Evolutionary conservation across 768 basidiomycete species (phyloP).

Genomic region (Naganishia vaughanmartiniae): DNA sequence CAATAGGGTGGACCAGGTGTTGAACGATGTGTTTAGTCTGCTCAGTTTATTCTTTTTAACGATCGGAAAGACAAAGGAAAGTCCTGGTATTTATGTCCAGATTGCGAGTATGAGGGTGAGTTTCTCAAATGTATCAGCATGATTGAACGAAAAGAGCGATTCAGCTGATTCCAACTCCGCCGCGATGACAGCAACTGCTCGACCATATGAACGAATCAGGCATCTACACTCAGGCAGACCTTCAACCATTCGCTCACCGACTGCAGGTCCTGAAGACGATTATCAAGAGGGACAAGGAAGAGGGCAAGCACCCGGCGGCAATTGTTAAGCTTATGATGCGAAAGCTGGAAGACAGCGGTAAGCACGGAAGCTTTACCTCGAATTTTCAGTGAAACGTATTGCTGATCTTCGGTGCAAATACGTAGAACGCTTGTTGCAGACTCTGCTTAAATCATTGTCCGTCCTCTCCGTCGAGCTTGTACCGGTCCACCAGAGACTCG

Average conservation of each 20-base stretch:
- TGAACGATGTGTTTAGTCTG: conserved; percentile 92
- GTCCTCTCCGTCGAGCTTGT: conserved; percentile 85
- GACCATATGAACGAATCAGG: conserved; percentile 94
- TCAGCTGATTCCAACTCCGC: neutral
- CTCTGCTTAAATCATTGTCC: conserved; percentile 78
- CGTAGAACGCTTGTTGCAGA: conserved; percentile 70
- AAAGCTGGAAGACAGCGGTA: conserved; percentile 88
- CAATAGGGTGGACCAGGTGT: conserved; percentile 89
- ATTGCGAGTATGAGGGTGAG: conserved; percentile 92
- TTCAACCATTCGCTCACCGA: conserved; percentile 79
- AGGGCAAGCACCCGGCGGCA: conserved; percentile 76
- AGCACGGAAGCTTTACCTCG: conserved; percentile 46
- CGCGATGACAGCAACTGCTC: conserved; percentile 71
- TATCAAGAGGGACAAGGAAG: conserved; percentile 74
- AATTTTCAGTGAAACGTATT: neutral
- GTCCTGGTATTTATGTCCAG: conserved; percentile 92
- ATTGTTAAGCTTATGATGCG: conserved; percentile 85
- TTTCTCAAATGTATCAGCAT: conserved; percentile 37
- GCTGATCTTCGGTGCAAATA: neutral
- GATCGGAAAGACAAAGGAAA: conserved; percentile 91
- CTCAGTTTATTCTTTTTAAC: conserved; percentile 96
- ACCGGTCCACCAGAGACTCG: conserved; percentile 83
- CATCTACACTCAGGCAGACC: conserved; percentile 86
- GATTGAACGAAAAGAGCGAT: neutral
- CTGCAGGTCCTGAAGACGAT: conserved; percentile 78